phyloP scores from a whole-genome alignment of 805 yeast species.

The Candida jianshihensis region DNA sequence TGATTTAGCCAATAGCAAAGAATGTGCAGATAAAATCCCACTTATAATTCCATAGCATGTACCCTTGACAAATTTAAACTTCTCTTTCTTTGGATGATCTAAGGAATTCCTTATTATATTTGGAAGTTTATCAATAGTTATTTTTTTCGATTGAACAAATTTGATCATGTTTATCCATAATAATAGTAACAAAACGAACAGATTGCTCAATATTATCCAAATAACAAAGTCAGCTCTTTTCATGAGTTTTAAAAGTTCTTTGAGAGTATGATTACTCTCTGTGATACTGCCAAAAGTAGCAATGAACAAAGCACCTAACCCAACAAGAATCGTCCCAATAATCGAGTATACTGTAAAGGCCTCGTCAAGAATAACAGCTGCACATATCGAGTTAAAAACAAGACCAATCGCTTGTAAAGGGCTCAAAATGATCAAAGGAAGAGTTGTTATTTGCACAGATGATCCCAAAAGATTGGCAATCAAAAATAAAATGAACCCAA shows the following conservation, averaged over 20 bases:
- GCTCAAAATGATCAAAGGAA: slow-evolving; percentile 72
- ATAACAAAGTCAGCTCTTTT: slow-evolving; percentile 39
- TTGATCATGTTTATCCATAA: slow-evolving; percentile 22
- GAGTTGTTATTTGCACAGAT: slow-evolving; percentile 72
- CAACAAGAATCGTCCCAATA: slow-evolving; percentile 60
- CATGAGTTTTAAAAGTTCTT: slow-evolving; percentile 38
- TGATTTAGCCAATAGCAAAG: slow-evolving; percentile 79
- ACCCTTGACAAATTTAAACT: slow-evolving; percentile 41
- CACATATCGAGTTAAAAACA: slow-evolving; percentile 78
- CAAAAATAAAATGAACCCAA: slow-evolving; percentile 67
- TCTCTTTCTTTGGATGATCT: slow-evolving; percentile 3
- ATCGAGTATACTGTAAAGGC: slow-evolving; percentile 50
- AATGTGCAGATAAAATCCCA: slow-evolving; percentile 80
- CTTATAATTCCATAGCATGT: slow-evolving; percentile 57
- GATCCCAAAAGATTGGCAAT: slow-evolving; percentile 75
- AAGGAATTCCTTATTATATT: slow-evolving; percentile 1
- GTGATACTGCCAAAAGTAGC: slow-evolving; percentile 63
- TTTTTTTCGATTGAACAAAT: slow-evolving; percentile 1
- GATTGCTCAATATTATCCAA: slow-evolving; percentile 45
- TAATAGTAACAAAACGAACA: slow-evolving; percentile 23
- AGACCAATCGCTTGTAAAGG: slow-evolving; percentile 84
- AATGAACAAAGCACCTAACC: slow-evolving; percentile 68
- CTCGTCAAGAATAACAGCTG: slow-evolving; percentile 61
- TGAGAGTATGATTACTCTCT: slow-evolving; percentile 45
- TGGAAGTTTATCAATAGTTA: neutral